Percentiles rank a stretch among this genome's conserved stretches.
Conservation (phyloP, 169 alveolate genomes). For the Cyclospora cayetanensis region DNA sequence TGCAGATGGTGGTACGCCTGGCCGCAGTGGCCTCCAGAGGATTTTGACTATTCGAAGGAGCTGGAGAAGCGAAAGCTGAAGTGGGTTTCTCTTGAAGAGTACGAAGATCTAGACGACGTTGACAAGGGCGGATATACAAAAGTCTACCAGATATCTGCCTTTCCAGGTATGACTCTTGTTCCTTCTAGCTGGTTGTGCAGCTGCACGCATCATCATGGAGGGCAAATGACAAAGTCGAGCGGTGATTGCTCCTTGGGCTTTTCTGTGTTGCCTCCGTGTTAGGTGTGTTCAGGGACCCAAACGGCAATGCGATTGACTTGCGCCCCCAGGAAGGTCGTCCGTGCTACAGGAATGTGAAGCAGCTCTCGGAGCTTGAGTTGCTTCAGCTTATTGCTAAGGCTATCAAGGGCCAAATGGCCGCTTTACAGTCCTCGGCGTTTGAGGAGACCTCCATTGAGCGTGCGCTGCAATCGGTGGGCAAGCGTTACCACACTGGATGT, state of each 20-base stretch:
- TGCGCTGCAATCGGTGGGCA: conserved; percentile 50
- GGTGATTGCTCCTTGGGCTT: not conserved
- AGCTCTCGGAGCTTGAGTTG: conserved; percentile 78
- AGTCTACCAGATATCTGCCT: conserved; percentile 85
- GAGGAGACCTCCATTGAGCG: conserved; percentile 64
- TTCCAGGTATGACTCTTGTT: conserved; percentile 68
- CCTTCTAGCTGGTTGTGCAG: not conserved
- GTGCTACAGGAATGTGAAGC: conserved; percentile 81
- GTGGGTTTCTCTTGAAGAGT: conserved; percentile 82
- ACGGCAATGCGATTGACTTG: conserved; percentile 87
- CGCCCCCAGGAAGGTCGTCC: conserved; percentile 90
- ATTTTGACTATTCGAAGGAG: conserved; percentile 79
- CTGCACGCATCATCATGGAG: not conserved
- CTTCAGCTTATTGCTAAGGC: conserved; percentile 82
- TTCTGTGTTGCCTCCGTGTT: not conserved
- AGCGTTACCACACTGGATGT: no score
- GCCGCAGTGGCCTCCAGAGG: conserved; percentile 92
- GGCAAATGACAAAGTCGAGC: not conserved
- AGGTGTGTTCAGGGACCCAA: conserved; percentile 86
- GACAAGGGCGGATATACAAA: conserved; percentile 85
- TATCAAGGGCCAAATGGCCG: conserved; percentile 80
- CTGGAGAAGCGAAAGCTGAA: conserved; percentile 81
- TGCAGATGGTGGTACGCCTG: conserved; percentile 91
- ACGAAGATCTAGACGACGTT: conserved; percentile 86
- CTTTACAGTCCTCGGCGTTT: conserved; percentile 73